Evolutionary conservation across 208 protist species (phyloP).

Genomic region (Vickermania ingenoplastis): DNA sequence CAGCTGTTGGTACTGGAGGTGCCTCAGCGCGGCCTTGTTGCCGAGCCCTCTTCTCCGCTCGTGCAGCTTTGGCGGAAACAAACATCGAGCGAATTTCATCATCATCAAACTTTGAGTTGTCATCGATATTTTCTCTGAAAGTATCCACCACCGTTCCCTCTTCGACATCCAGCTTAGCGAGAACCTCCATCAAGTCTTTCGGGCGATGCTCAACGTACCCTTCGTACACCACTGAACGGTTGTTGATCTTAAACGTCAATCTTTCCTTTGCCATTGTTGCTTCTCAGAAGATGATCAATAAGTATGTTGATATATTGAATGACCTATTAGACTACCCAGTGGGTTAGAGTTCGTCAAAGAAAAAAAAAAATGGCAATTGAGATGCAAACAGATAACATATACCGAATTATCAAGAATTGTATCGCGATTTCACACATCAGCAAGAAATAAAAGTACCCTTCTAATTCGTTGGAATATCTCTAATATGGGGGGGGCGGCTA

Average conservation of each 20-base stretch:
- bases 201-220: constrained; percentile 40
- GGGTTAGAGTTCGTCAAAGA: constrained; percentile 2
- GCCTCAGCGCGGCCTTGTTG: too few species aligned
- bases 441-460: too few species aligned
- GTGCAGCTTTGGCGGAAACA: constrained; percentile 20
- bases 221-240: constrained; percentile 61
- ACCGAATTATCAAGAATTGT: too few species aligned
- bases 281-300: not conserved
- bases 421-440: too few species aligned
- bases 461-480: too few species aligned
- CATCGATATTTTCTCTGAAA: constrained; percentile 68
- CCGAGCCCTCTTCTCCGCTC: constrained; percentile 39
- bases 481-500: too few species aligned
- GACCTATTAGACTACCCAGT: not conserved
- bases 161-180: constrained; percentile 54
- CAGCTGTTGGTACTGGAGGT: too few species aligned
- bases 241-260: constrained; percentile 49
- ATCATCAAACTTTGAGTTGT: constrained; percentile 28
- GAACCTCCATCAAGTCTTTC: constrained; percentile 75
- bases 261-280: constrained; percentile 57
- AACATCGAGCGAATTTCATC: constrained; percentile 42
- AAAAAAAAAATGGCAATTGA: constrained; percentile 1
- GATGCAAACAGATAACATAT: not conserved
- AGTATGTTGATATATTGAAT: constrained; percentile 5
- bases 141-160: constrained; percentile 29